These are phyloP conservation scores for Spathaspora hagerdaliae DNA, from an alignment of 805 yeast genomes.

Conservation along the genomic window DNA sequence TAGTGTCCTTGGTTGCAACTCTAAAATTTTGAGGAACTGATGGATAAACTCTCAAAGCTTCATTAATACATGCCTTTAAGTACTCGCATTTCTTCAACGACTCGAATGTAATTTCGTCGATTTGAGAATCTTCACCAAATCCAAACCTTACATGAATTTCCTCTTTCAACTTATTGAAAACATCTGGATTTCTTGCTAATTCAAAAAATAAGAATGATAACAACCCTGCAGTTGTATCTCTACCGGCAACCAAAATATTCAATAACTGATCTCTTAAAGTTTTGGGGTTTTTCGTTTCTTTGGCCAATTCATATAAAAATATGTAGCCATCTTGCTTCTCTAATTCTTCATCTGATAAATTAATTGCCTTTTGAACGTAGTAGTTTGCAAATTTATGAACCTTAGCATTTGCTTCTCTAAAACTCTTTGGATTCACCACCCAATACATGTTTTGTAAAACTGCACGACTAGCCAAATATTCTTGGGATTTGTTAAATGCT, in stretches of 20 bases:
- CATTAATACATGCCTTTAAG: slow-evolving; percentile 33
- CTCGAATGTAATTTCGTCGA: slow-evolving; percentile 33
- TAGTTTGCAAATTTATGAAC: slow-evolving; percentile 26
- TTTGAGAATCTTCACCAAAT: slow-evolving; percentile 21
- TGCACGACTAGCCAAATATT: slow-evolving; percentile 25
- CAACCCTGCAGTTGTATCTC: slow-evolving; percentile 41
- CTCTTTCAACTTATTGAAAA: slow-evolving; percentile 26
- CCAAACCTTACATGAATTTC: slow-evolving; percentile 31
- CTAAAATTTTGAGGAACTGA: slow-evolving; percentile 29
- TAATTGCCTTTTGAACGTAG: slow-evolving; percentile 28
- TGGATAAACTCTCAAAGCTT: slow-evolving; percentile 34
- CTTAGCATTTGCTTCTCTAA: slow-evolving; percentile 17
- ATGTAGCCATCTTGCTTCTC: slow-evolving; percentile 28
- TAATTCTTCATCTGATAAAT: slow-evolving; percentile 20
- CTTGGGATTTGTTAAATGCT: slow-evolving; percentile 32
- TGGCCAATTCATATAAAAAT: slow-evolving; percentile 36
- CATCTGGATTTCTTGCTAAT: slow-evolving; percentile 30
- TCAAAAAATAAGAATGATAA: slow-evolving; percentile 32
- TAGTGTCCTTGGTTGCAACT: slow-evolving; percentile 24
- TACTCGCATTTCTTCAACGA: slow-evolving; percentile 37
- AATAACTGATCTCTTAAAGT: slow-evolving; percentile 35
- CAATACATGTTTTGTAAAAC: slow-evolving; percentile 22
- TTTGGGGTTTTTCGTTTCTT: slow-evolving; percentile 33
- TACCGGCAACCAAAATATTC: slow-evolving; percentile 39
- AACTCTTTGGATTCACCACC: slow-evolving; percentile 17